Evolutionary conservation across 257 asterid genomes (phyloP).

Genomic region (Fraxinus anomala): DNA sequence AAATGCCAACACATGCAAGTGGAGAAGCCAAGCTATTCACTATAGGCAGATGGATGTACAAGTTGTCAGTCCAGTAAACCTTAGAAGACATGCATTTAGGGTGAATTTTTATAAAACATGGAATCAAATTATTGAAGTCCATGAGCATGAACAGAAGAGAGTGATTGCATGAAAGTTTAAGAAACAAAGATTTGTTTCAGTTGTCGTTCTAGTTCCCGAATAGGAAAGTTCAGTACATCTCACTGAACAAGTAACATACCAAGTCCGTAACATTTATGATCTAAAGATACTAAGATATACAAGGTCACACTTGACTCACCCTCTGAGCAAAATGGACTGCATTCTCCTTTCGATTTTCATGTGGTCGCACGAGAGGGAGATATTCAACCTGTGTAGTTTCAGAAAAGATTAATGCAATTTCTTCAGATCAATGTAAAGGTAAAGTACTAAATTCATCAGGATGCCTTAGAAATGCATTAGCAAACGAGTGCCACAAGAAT

Average conservation of each 20-base stretch:
- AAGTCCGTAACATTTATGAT: neutral
- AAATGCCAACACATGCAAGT: neutral
- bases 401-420: slow-evolving; percentile 14
- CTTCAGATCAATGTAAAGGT: slow-evolving; percentile 11
- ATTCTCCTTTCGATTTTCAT: slow-evolving; percentile 72
- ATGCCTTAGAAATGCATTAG: slow-evolving; percentile 2
- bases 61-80: neutral
- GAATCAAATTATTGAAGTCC: neutral
- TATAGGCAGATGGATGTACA: neutral
- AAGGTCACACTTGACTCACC: slow-evolving; percentile 51
- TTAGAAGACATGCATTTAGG: neutral
- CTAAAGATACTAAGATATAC: neutral
- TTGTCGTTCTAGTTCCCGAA: neutral
- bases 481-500: slow-evolving; percentile 1
- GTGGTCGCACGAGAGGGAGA: slow-evolving; percentile 82
- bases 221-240: neutral
- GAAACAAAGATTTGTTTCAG: neutral
- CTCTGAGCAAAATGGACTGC: slow-evolving; percentile 68
- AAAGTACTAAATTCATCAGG: slow-evolving; percentile 3
- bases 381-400: slow-evolving; percentile 66
- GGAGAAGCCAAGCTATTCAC: neutral
- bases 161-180: neutral
- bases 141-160: neutral
- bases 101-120: neutral
- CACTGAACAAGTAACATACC: neutral